Percentiles rank a stretch among this genome's conserved stretches.
Evolutionary conservation across 352 stramenopile genomes (phyloP).

Genomic region (Pythium dissotocum): DNA sequence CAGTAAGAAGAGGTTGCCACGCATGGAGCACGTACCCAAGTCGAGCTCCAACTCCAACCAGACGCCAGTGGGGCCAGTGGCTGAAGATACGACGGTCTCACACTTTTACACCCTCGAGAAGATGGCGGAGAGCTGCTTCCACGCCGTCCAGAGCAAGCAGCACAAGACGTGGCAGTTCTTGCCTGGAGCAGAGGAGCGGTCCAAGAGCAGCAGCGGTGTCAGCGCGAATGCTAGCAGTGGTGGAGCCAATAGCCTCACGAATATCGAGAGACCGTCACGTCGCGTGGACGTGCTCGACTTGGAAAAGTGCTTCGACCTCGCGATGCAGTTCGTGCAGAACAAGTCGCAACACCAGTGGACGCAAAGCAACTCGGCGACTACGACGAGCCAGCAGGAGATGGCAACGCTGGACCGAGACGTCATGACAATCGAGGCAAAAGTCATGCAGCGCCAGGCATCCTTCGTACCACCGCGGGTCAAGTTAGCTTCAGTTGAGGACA

Average conservation of each 20-base stretch:
- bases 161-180: conserved; percentile 80
- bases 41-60: not conserved
- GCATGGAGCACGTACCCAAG: conserved; percentile 30
- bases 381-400: conserved; percentile 40
- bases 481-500: not conserved
- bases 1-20: conserved; percentile 44
- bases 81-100: conserved; percentile 41
- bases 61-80: conserved; percentile 10
- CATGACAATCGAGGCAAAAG: conserved; percentile 52
- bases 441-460: conserved; percentile 29
- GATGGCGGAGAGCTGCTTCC: conserved; percentile 66
- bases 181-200: conserved; percentile 57
- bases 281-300: conserved; percentile 72
- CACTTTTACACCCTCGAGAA: conserved; percentile 84
- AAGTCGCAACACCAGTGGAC: conserved; percentile 19
- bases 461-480: not conserved
- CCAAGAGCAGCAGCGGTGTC: conserved; percentile 44
- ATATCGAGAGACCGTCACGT: conserved; percentile 58
- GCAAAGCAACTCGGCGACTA: not conserved
- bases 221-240: conserved; percentile 35
- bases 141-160: conserved; percentile 60
- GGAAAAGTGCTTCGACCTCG: conserved; percentile 64
- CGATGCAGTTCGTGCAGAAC: conserved; percentile 60
- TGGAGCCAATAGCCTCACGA: conserved; percentile 44
- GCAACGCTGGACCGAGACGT: conserved; percentile 72